These are phyloP conservation scores for Blastobotrys aristatus DNA, from an alignment of 1,139 yeast genomes.

Conservation along the genomic window DNA sequence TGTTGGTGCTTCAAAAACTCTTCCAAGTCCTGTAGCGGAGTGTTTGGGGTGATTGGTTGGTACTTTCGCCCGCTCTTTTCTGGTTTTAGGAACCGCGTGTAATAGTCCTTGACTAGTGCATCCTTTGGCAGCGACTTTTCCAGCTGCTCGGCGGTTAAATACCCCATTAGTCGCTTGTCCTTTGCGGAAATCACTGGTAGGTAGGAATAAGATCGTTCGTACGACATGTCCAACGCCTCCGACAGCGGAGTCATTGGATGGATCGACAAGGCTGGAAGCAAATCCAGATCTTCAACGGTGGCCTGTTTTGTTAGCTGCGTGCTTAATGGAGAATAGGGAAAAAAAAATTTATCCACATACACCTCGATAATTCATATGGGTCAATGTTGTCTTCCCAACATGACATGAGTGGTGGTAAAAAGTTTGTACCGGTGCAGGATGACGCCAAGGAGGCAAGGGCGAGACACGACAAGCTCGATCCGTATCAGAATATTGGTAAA, in stretches of 20 bases:
- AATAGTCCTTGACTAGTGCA: conserved; percentile 36
- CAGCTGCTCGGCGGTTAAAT: conserved; percentile 49
- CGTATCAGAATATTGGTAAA: conserved; percentile 43
- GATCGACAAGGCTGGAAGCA: conserved; percentile 56
- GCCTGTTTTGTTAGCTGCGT: conserved; percentile 31
- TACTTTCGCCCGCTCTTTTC: conserved; percentile 26
- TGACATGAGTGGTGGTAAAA: conserved; percentile 11
- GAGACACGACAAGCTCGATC: conserved; percentile 33
- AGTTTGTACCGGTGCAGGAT: conserved; percentile 18
- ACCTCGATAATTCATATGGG: conserved; percentile 23
- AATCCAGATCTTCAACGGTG: conserved; percentile 58
- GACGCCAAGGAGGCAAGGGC: conserved; percentile 27
- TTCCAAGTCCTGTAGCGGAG: conserved; percentile 54
- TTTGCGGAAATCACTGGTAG: conserved; percentile 53
- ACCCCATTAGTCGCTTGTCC: conserved; percentile 50
- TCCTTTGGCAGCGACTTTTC: conserved; percentile 36
- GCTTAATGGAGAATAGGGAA: neutral
- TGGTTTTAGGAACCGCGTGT: conserved; percentile 27
- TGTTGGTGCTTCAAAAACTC: conserved; percentile 46
- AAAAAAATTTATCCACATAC: conserved; percentile 20
- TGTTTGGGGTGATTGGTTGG: conserved; percentile 49
- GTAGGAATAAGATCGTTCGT: conserved; percentile 53
- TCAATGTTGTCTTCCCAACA: conserved; percentile 10
- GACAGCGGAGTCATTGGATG: conserved; percentile 48
- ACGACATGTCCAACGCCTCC: conserved; percentile 45